Base-by-base conservation (phyloP, 2,329 filamentous ascomycete genomes). In the Claviceps fusiformis region DNA sequence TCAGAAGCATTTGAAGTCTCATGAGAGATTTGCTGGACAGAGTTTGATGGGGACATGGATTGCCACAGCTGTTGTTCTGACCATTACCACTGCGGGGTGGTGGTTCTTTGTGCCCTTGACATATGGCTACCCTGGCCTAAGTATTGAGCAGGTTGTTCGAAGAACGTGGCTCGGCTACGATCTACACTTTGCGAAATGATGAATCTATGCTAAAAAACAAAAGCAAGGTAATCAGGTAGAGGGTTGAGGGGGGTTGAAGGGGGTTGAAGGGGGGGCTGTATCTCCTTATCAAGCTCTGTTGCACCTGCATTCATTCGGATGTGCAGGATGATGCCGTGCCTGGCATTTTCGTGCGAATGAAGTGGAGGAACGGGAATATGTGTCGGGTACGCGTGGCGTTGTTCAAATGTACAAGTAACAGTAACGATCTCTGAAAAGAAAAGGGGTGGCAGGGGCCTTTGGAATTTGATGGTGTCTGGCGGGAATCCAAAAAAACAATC, bases 171-270 rank as follows among this genome's bases (percentile, higher is more conserved):
- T 98, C 61, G 87, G 88, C 60, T 98, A 97, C 69, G 93, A 98
- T 70, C 78, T 98, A 68, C 93, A 98, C 75, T 98, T 98, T 75
- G 93, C 93, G 57, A 98, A 98, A 81, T 98, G n/a, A n/a, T n/a
- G n/a, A 86, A 74, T 58, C 39, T 17, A 47, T 27, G 10, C 19
- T 27, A 27, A 33, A n/a, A 19, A n/a, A n/a, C n/a, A n/a, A n/a
- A n/a, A n/a, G n/a, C n/a, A n/a, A n/a, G n/a, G n/a, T n/a, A n/a
- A n/a, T 0, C 1, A 33, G 1, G 46, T 9, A 47, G 31, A 10
- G 35, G 35, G 35, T 10, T 9, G 35, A 37, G 35, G 35, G 15
- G 15, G 17, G 11, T 3, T 5, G 27, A 29, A 47, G 15, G 13
- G 13, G 27, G n/a, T 3, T n/a, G n/a, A n/a, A 24, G 10, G n/a